Percentiles rank a stretch among this genome's conserved stretches.
phyloP scores from a whole-genome alignment of 257 asterid species.

The Mentha longifolia region DNA sequence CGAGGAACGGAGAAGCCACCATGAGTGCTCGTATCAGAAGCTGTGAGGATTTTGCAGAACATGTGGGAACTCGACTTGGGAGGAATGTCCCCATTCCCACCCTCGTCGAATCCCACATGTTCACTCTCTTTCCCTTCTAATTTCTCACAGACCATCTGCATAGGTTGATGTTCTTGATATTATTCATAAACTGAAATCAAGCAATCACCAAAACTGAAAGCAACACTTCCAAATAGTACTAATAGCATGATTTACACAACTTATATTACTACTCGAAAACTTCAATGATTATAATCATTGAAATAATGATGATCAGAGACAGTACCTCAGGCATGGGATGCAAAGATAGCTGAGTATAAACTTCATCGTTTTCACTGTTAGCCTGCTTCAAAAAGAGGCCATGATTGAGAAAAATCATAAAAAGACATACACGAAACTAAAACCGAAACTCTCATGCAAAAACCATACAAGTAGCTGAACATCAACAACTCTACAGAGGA shows the following conservation, averaged over 20 bases:
- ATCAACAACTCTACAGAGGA: slow-evolving; percentile 84
- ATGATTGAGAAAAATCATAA: neutral
- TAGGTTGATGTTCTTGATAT: neutral
- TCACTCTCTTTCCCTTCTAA: slow-evolving; percentile 66
- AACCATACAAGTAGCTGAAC: slow-evolving; percentile 68
- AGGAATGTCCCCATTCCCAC: slow-evolving; percentile 52
- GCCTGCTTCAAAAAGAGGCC: slow-evolving; percentile 53
- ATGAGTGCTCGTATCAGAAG: slow-evolving; percentile 95
- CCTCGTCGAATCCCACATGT: slow-evolving; percentile 54
- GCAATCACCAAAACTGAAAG: neutral
- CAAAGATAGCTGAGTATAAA: slow-evolving; percentile 81
- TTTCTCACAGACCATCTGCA: slow-evolving; percentile 52
- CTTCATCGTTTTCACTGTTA: slow-evolving; percentile 95
- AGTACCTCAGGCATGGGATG: slow-evolving; percentile 79
- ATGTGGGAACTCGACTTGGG: slow-evolving; percentile 86
- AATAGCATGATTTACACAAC: neutral
- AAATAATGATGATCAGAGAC: neutral
- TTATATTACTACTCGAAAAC: neutral
- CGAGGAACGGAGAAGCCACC: slow-evolving; percentile 99
- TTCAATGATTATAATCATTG: slow-evolving; percentile 10
- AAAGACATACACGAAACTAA: neutral
- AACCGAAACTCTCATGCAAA: neutral
- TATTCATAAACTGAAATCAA: neutral
- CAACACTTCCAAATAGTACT: neutral
- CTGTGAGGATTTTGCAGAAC: slow-evolving; percentile 98